phyloP scores from a whole-genome alignment of 2,329 filamentous ascomycete genomes.

The Cytospora mali region DNA sequence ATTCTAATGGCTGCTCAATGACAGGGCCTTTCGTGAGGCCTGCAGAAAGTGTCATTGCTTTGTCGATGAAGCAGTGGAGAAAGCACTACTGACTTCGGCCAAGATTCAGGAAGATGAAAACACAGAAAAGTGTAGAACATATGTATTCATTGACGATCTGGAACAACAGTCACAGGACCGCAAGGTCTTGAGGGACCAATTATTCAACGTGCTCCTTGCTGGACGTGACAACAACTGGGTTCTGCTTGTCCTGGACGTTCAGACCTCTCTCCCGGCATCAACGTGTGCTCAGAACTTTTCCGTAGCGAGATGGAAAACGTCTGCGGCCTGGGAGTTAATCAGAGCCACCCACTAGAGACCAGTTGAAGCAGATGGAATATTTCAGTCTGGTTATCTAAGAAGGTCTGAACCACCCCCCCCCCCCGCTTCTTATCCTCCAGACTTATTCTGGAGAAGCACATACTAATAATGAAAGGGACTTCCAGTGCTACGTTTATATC shows the following conservation, averaged over 20 bases:
- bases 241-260: constrained; percentile 33
- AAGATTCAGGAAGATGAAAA: background rate
- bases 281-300: constrained; percentile 28
- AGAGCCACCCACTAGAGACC: constrained; percentile 28
- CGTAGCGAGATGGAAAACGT: constrained; percentile 29
- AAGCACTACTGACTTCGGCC: background rate
- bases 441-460: background rate
- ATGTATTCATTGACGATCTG: constrained; percentile 14
- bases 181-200: constrained; percentile 31
- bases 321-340: constrained; percentile 21
- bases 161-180: constrained; percentile 8
- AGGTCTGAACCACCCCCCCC: no score
- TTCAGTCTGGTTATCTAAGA: constrained; percentile 31
- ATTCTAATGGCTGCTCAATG: constrained; percentile 17
- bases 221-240: constrained; percentile 34
- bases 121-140: background rate
- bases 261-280: constrained; percentile 33
- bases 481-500: constrained; percentile 38
- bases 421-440: background rate
- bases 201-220: constrained; percentile 33
- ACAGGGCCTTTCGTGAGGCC: constrained; percentile 10
- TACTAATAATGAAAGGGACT: constrained; percentile 25
- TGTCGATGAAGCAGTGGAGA: constrained; percentile 12
- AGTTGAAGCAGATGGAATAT: constrained; percentile 31
- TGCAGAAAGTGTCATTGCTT: constrained; percentile 9